A percentile compares a stretch with the other conserved stretches of the same genome.
These are phyloP conservation scores for Chamaenerion angustifolium DNA, from an alignment of 345 rosid species.

Conservation along the genomic window DNA sequence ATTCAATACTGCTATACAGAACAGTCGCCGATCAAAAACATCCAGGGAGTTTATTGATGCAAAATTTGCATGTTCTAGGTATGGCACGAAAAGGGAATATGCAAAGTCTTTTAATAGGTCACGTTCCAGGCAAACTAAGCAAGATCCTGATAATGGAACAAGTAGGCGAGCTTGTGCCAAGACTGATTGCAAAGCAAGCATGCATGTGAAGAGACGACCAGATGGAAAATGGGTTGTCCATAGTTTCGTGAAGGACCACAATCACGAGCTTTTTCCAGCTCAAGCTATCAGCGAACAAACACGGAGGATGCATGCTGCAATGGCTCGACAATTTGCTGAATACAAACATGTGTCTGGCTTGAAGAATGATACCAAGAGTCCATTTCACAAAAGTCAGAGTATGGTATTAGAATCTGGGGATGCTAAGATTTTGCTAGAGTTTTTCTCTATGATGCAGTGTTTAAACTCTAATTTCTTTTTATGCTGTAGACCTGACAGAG, in stretches of 20 bases:
- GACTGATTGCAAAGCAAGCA: conserved; percentile 4
- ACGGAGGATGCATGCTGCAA: conserved; percentile 3
- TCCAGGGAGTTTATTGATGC: conserved; percentile 3
- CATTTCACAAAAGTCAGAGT: background rate
- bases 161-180: background rate
- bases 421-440: conserved; percentile 30
- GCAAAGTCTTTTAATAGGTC: background rate
- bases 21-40: conserved; percentile 1
- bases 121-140: background rate
- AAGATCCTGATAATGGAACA: conserved; percentile 4
- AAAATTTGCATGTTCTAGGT: conserved; percentile 2
- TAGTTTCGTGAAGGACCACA: conserved; percentile 3
- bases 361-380: conserved; percentile 1
- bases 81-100: conserved; percentile 1
- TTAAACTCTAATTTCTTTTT: conserved; percentile 46
- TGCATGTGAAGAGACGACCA: conserved; percentile 5
- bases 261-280: conserved; percentile 4
- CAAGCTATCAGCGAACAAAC: conserved; percentile 4
- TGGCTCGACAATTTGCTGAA: conserved; percentile 4
- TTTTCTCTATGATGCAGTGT: conserved; percentile 36
- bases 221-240: conserved; percentile 3
- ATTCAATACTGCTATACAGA: conserved; percentile 3
- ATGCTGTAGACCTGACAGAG: conserved; percentile 34
- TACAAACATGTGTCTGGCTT: conserved; percentile 1
- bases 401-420: conserved; percentile 26